Percentiles rank a stretch among this genome's conserved stretches.
Evolutionary conservation across 1,139 yeast species (phyloP).

Genomic region (Pneumocystis canis): DNA sequence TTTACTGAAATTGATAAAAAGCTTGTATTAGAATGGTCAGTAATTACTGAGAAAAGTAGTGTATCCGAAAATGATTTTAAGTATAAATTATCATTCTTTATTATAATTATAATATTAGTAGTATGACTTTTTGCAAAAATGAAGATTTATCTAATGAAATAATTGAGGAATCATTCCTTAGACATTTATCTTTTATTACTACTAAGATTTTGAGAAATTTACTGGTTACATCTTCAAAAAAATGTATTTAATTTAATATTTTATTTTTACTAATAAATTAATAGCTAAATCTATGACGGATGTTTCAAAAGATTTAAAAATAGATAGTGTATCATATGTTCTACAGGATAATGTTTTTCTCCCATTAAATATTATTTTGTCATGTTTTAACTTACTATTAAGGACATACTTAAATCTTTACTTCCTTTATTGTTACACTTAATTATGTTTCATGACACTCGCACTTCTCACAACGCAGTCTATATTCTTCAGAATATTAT

Average conservation of each 20-base stretch:
- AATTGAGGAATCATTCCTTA: conserved; percentile 89
- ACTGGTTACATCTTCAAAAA: not conserved
- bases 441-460: conserved; percentile 1
- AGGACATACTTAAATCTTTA: not conserved
- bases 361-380: not conserved
- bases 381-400: not conserved
- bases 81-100: not conserved
- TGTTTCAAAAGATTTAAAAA: not conserved
- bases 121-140: conserved; percentile 64
- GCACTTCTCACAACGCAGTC: not conserved
- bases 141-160: conserved; percentile 88
- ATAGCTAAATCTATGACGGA: not conserved
- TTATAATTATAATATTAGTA: not conserved
- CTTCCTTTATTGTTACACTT: not conserved
- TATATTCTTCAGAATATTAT: not conserved
- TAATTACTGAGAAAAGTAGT: conserved; percentile 18
- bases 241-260: not conserved
- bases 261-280: not conserved
- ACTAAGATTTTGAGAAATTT: conserved; percentile 45
- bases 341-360: not conserved
- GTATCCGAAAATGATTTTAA: conserved; percentile 12
- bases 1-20: conserved; percentile 59
- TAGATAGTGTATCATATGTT: not conserved
- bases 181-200: conserved; percentile 90
- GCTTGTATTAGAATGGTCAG: conserved; percentile 59